These are phyloP conservation scores for Claviceps pusilla DNA, from an alignment of 2,329 filamentous ascomycete genomes.

Conservation along the genomic window DNA sequence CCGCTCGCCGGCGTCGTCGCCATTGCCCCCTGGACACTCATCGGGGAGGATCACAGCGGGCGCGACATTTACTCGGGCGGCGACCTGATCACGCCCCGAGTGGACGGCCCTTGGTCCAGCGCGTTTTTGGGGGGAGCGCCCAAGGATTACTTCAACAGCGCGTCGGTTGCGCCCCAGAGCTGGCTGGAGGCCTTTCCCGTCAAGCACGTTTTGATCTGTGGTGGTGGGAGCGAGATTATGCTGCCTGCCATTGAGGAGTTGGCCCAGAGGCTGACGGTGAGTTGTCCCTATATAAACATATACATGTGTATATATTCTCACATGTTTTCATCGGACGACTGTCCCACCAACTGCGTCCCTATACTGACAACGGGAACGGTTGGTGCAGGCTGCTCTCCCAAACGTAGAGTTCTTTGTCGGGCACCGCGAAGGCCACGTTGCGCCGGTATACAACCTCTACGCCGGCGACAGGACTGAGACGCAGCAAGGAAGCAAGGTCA, in stretches of 20 bases:
- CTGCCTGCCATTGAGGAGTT: constrained; percentile 9
- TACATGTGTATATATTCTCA: no score
- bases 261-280: constrained; percentile 9
- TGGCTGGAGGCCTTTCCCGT: constrained; percentile 11
- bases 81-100: constrained; percentile 8
- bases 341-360: neutral
- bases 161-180: constrained; percentile 7
- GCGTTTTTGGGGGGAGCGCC: constrained; percentile 6
- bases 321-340: no score
- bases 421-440: constrained; percentile 10
- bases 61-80: constrained; percentile 7
- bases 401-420: constrained; percentile 10
- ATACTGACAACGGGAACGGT: neutral
- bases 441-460: constrained; percentile 10
- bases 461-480: constrained; percentile 10
- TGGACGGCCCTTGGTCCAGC: constrained; percentile 6
- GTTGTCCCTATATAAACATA: neutral
- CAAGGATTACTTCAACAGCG: constrained; percentile 10
- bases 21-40: constrained; percentile 10
- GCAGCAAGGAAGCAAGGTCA: constrained; percentile 10
- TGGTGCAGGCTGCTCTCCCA: constrained; percentile 6
- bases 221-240: constrained; percentile 9
- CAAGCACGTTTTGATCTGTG: constrained; percentile 8
- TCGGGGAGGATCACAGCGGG: constrained; percentile 5
- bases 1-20: constrained; percentile 7